Conservation (phyloP, 495 filamentous ascomycete species). For the Penicillium egyptiacum region DNA sequence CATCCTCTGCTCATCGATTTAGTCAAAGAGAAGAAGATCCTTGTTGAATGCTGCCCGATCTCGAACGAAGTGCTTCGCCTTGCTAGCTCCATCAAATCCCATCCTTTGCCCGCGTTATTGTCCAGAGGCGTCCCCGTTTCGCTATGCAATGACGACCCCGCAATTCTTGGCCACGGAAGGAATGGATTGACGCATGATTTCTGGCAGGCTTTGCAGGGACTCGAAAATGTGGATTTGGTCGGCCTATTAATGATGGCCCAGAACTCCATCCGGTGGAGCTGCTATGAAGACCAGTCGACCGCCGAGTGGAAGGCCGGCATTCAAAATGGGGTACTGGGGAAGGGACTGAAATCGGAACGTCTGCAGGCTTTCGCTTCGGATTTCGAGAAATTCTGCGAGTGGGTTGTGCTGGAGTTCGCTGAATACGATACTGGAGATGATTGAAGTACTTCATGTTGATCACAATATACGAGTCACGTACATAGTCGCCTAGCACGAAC, state of each 20-base stretch:
- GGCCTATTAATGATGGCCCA: slow-evolving; percentile 79
- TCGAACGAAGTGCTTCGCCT: slow-evolving; percentile 82
- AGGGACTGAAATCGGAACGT: slow-evolving; percentile 66
- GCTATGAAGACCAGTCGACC: slow-evolving; percentile 72
- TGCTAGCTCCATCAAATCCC: slow-evolving; percentile 69
- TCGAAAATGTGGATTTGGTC: slow-evolving; percentile 75
- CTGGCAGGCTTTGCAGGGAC: slow-evolving; percentile 86
- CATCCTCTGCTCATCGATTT: slow-evolving; percentile 87
- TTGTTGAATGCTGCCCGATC: slow-evolving; percentile 84
- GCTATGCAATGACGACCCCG: slow-evolving; percentile 84
- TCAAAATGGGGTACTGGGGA: slow-evolving; percentile 70
- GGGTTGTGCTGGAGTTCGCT: slow-evolving; percentile 81
- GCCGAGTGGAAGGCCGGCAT: slow-evolving; percentile 71
- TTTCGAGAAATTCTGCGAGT: slow-evolving; percentile 91
- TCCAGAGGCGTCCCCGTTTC: slow-evolving; percentile 68
- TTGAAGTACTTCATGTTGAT: background rate
- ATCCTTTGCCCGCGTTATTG: slow-evolving; percentile 80
- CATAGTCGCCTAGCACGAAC: background rate
- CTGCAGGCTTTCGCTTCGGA: slow-evolving; percentile 73
- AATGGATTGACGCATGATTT: slow-evolving; percentile 85
- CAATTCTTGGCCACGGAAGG: slow-evolving; percentile 71
- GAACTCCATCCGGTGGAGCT: slow-evolving; percentile 88
- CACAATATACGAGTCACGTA: background rate
- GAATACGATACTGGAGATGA: slow-evolving; percentile 52
- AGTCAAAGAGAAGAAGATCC: slow-evolving; percentile 81